phyloP scores from a whole-genome alignment of 495 filamentous ascomycete species.

The Talaromyces stipitatus region DNA sequence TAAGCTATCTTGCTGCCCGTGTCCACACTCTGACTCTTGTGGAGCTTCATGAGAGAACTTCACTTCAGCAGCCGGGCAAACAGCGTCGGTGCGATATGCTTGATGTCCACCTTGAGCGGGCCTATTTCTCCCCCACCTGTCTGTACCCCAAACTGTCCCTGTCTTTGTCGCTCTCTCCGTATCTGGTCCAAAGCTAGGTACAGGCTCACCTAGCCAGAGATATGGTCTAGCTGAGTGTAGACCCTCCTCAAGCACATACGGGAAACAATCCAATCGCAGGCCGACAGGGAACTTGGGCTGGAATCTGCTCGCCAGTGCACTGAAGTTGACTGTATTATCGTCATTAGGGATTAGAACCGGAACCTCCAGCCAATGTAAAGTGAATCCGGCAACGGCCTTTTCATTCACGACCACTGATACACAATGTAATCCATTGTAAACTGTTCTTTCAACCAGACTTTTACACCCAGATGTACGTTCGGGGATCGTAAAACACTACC shows the following conservation, averaged over 20 bases:
- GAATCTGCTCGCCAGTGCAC: constrained; percentile 5
- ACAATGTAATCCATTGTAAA: constrained; percentile 9
- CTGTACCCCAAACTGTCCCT: too few relatives aligned
- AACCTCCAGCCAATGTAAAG: constrained; percentile 9
- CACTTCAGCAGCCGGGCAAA: constrained; percentile 11
- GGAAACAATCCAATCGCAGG: constrained; percentile 9
- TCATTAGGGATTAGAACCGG: not conserved
- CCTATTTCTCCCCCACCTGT: not conserved
- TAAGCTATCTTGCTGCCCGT: too few relatives aligned
- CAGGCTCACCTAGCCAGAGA: constrained; percentile 6
- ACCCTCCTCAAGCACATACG: constrained; percentile 9
- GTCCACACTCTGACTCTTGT: too few relatives aligned
- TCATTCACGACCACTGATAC: constrained; percentile 2
- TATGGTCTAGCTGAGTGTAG: constrained; percentile 6
- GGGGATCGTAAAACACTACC: constrained; percentile 9
- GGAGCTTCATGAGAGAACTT: too few relatives aligned
- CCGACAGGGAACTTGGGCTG: constrained; percentile 6
- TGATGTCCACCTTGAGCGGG: constrained; percentile 10
- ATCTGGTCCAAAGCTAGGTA: constrained; percentile 8
- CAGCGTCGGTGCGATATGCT: constrained; percentile 12
- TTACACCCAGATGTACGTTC: not conserved
- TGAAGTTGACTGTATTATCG: not conserved
- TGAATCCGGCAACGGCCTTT: constrained; percentile 3
- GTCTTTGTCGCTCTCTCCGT: constrained; percentile 1
- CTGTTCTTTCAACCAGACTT: constrained; percentile 7